Base-by-base conservation (phyloP, 2,329 filamentous ascomycete species). In the Talaromyces marneffei region DNA sequence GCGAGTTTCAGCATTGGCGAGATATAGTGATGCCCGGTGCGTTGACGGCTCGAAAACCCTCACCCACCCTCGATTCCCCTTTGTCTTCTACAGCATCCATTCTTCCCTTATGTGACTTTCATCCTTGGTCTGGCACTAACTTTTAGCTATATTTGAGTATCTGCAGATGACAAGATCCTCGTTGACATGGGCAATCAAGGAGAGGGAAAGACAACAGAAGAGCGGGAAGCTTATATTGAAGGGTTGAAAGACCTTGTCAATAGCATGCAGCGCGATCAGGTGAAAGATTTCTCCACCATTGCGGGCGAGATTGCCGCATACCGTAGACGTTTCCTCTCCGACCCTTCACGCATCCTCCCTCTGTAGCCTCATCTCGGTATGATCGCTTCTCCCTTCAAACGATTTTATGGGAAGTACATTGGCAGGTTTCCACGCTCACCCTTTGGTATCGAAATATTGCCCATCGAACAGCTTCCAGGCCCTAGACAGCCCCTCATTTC, bases 1-100 rank as follows among this genome's bases (percentile, higher is more conserved):
- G 94, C 77, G 78, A 85, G 60, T 87, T 79, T 66, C 87, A 97
- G 79, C 94, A 99, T 78, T 92, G 96, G 72, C 81, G 82, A 67
- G 80, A 85, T 64, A 88, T 93, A 78, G 80, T 78, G 70, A 79
- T 91, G 71, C 84, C 83, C 77, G 91, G 91, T 95, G 83, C 85
- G 89, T 90, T 73, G 68, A 75, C 68, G 66, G 67, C 58, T 57
- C 65, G 68, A 67, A 69, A 64, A 64, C 63, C 64, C 50, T 25
- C 46, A 52, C 61, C 20, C 60, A 60, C n/a, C 48, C 27, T 52
- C 48, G 29, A 33, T 35, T 14, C 48, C n/a, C 63, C 59, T 70
- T 65, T 66, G 67, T 66, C 64, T 37, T 23, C 65, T 62, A 48
- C 40, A 25, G 4, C 23, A 59, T 39, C 12, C 18, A 54, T 23